phyloP scores from a whole-genome alignment of 164 flowering plant species.

The Vitis rotundifolia region DNA sequence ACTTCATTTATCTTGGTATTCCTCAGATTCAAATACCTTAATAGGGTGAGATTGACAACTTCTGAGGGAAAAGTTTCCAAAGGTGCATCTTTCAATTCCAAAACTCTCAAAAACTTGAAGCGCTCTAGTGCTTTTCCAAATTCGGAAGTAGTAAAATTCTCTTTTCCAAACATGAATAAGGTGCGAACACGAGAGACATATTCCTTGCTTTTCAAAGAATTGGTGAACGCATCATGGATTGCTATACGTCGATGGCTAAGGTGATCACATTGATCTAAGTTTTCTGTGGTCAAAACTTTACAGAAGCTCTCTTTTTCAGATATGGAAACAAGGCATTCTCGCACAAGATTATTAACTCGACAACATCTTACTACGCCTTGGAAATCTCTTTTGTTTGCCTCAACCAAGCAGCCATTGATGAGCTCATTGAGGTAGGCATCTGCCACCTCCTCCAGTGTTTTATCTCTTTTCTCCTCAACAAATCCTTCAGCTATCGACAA shows the following conservation, averaged over 20 bases:
- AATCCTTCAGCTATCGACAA: constrained; percentile 26
- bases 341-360: constrained; percentile 33
- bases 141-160: neutral
- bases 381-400: constrained; percentile 10
- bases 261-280: too few relatives aligned
- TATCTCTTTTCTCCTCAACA: constrained; percentile 18
- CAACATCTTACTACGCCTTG: constrained; percentile 22
- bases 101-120: constrained; percentile 1
- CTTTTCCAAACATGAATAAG: neutral
- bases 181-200: constrained; percentile 3
- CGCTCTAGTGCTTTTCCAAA: too few relatives aligned
- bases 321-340: constrained; percentile 20
- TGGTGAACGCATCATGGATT: neutral
- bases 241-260: neutral
- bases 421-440: constrained; percentile 34
- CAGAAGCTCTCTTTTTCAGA: constrained; percentile 27
- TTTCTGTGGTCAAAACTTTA: neutral
- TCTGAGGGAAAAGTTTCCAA: neutral
- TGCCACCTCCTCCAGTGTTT: constrained; percentile 36
- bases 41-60: neutral
- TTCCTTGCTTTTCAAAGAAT: too few relatives aligned
- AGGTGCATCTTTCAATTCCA: constrained; percentile 2
- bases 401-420: constrained; percentile 25
- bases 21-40: constrained; percentile 7
- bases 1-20: neutral